A percentile compares a stretch with the other conserved stretches of the same genome.
These are phyloP conservation scores for Trichomonascaceae sp. DNA, from an alignment of 1,139 yeast species.

Conservation along the genomic window DNA sequence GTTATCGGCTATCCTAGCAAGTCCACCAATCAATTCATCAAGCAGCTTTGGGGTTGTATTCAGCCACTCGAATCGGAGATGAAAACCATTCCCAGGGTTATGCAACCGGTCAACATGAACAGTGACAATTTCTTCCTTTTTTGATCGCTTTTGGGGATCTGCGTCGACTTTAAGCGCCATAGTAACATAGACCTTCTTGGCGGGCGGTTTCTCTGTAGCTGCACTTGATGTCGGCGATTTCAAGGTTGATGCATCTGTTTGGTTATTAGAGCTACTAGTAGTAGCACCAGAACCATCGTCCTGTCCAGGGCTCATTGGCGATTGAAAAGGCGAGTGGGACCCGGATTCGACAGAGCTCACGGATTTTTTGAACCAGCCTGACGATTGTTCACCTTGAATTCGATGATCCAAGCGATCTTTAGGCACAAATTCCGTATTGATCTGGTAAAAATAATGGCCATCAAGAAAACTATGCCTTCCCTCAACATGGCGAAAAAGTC, in stretches of 20 bases:
- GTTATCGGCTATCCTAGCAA: constrained; percentile 79
- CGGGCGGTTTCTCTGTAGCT: constrained; percentile 3
- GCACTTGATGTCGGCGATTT: not conserved
- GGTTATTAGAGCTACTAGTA: not conserved
- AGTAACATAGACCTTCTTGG: constrained; percentile 35
- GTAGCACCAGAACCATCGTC: not conserved
- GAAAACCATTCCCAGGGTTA: constrained; percentile 93
- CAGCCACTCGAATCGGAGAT: constrained; percentile 86
- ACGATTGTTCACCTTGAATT: not conserved
- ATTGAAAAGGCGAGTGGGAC: not conserved
- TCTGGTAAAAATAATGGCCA: constrained; percentile 85
- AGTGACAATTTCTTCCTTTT: constrained; percentile 68
- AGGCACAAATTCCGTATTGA: constrained; percentile 49
- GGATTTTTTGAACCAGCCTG: constrained; percentile 7
- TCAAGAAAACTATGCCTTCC: constrained; percentile 77
- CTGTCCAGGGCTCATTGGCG: not conserved
- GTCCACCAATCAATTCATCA: constrained; percentile 76
- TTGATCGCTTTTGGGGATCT: constrained; percentile 67
- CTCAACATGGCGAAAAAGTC: constrained; percentile 74
- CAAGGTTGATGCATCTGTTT: not conserved
- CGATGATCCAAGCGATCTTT: constrained; percentile 9
- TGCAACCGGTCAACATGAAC: constrained; percentile 91
- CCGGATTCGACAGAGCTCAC: not conserved
- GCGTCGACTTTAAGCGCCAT: constrained; percentile 64
- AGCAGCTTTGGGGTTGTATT: constrained; percentile 83